phyloP scores from a whole-genome alignment of 768 basidiomycete genomes.

The Mycena vitilis region DNA sequence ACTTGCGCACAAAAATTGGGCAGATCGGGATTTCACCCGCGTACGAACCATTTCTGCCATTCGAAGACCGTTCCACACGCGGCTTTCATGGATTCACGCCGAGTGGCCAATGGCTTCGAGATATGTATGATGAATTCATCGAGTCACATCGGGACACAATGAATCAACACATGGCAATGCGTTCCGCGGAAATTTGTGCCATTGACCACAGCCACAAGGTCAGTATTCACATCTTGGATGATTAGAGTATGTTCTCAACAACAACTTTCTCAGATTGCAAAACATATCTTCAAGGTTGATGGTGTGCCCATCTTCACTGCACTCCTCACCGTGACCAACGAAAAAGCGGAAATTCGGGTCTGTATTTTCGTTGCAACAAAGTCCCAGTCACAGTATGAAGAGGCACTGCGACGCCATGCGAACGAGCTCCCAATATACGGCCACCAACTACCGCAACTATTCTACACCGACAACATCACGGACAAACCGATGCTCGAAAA shows the following conservation, averaged over 20 bases:
- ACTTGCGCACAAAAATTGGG: too few species aligned
- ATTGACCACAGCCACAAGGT: constrained; percentile 15
- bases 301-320: constrained; percentile 11
- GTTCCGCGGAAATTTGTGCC: not conserved
- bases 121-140: constrained; percentile 6
- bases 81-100: constrained; percentile 42
- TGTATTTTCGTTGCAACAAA: constrained; percentile 44
- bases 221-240: too few species aligned
- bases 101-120: constrained; percentile 13
- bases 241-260: too few species aligned
- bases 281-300: constrained; percentile 14
- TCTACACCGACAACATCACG: constrained; percentile 34
- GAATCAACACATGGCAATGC: not conserved
- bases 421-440: constrained; percentile 25
- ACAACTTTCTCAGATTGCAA: constrained; percentile 5
- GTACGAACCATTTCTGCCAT: too few species aligned
- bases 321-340: constrained; percentile 5
- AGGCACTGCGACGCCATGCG: not conserved
- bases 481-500: constrained; percentile 35
- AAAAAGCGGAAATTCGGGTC: constrained; percentile 19
- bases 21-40: too few species aligned
- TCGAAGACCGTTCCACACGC: constrained; percentile 27
- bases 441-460: constrained; percentile 7
- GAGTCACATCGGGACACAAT: not conserved
- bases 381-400: constrained; percentile 40